Evolutionary conservation across 2,329 filamentous ascomycete genomes (phyloP).

Genomic region (Fusarium sp.): DNA sequence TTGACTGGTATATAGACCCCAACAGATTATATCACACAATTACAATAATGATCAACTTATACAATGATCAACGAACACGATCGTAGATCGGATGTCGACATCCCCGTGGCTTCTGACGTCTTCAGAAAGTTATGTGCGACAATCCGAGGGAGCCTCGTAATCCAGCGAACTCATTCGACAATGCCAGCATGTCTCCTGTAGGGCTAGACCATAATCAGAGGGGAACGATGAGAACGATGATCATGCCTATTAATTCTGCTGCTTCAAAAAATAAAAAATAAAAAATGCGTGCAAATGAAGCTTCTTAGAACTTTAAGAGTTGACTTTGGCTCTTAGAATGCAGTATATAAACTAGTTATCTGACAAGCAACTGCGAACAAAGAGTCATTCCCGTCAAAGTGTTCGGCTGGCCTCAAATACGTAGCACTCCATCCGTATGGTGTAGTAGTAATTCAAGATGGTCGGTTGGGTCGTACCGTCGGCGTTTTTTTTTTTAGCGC

Average conservation of each 20-base stretch:
- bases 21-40: not conserved
- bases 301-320: not conserved
- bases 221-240: not conserved
- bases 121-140: conserved; percentile 19
- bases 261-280: too few species aligned
- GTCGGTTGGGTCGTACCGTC: conserved; percentile 9
- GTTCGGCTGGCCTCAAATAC: not conserved
- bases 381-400: not conserved
- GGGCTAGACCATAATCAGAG: not conserved
- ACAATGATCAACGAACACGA: conserved; percentile 9
- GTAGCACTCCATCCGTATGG: not conserved
- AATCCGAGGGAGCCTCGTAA: not conserved
- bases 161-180: not conserved
- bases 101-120: conserved; percentile 41
- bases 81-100: conserved; percentile 40
- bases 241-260: not conserved
- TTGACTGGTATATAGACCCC: not conserved
- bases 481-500: conserved; percentile 37
- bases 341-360: not conserved
- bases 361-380: not conserved
- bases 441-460: not conserved
- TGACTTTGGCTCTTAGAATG: not conserved
- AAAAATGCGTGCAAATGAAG: not conserved
- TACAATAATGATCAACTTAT: not conserved
- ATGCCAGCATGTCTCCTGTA: not conserved